A percentile compares a stretch with the other conserved stretches of the same genome.
Evolutionary conservation across 192 early-diverging fungal species (phyloP).

Genomic region (Phlyctochytrium bullatum): DNA sequence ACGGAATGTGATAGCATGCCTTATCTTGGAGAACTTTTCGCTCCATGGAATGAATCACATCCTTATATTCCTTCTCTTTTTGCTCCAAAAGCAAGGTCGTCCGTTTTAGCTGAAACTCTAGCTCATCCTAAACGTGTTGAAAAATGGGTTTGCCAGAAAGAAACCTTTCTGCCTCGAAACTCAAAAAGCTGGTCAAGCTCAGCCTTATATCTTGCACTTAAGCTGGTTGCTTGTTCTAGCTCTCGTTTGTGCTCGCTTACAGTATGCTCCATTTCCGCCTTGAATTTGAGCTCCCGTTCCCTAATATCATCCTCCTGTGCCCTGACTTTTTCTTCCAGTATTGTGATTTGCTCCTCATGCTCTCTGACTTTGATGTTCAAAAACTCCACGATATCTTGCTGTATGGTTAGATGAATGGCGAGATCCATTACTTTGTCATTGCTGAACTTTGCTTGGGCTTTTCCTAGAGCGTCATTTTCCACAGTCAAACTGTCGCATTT

Average conservation of each 20-base stretch:
- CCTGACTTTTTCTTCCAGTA: constrained; percentile 35
- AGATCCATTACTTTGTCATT: constrained; percentile 48
- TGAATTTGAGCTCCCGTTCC: constrained; percentile 32
- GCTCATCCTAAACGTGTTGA: constrained; percentile 35
- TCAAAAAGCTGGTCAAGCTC: constrained; percentile 50
- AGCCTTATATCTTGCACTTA: constrained; percentile 39
- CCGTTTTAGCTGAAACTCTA: constrained; percentile 43
- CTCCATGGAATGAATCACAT: constrained; percentile 55
- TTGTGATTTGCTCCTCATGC: constrained; percentile 53
- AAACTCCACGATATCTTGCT: constrained; percentile 68
- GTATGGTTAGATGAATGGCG: background rate
- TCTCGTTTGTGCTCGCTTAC: constrained; percentile 30
- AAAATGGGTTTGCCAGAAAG: constrained; percentile 12
- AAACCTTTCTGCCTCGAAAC: constrained; percentile 46
- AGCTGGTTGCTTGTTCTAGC: constrained; percentile 35
- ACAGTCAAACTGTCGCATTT: constrained; percentile 44
- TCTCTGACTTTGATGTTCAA: constrained; percentile 63
- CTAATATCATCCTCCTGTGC: constrained; percentile 49
- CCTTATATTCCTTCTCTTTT: constrained; percentile 52
- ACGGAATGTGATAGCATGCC: constrained; percentile 24
- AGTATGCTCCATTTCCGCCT: constrained; percentile 33
- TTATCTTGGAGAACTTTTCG: constrained; percentile 62
- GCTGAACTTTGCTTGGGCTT: constrained; percentile 51
- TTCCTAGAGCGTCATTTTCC: constrained; percentile 51
- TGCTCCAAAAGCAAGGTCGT: constrained; percentile 37